Percentiles rank a stretch among this genome's conserved stretches.
phyloP scores from a whole-genome alignment of 805 yeast genomes.

The Wickerhamiella australiensis region DNA sequence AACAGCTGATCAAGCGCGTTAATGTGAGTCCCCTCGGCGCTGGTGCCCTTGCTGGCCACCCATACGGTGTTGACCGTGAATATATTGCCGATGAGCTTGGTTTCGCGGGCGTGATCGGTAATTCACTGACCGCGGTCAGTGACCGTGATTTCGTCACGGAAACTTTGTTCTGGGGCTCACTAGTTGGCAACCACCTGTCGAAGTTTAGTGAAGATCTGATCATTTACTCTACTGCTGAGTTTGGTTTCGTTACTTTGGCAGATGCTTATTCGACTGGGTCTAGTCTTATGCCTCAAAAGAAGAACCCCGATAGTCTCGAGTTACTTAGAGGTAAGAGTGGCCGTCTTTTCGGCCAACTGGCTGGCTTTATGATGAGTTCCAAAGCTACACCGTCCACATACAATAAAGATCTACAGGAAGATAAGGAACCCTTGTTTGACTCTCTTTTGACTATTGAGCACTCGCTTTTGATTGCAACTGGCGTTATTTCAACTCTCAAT shows the following conservation, averaged over 20 bases:
- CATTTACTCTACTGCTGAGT: slow-evolving; percentile 93
- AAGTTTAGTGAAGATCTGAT: slow-evolving; percentile 90
- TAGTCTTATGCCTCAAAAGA: slow-evolving; percentile 97
- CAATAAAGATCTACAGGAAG: slow-evolving; percentile 98
- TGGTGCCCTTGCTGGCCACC: slow-evolving; percentile 98
- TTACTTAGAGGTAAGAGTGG: slow-evolving; percentile 94
- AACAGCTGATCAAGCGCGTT: slow-evolving; percentile 67
- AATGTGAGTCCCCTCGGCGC: slow-evolving; percentile 89
- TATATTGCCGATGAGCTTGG: slow-evolving; percentile 69
- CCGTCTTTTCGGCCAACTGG: slow-evolving; percentile 85
- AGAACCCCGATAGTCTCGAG: slow-evolving; percentile 94
- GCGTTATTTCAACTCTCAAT: slow-evolving; percentile 78
- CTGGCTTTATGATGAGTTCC: slow-evolving; percentile 92
- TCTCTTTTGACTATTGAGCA: slow-evolving; percentile 82
- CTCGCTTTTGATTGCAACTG: slow-evolving; percentile 87
- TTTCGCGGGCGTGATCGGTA: slow-evolving; percentile 79
- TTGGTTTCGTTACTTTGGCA: slow-evolving; percentile 83
- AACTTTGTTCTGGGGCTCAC: slow-evolving; percentile 86
- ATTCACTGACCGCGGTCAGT: slow-evolving; percentile 90
- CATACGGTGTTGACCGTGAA: slow-evolving; percentile 96
- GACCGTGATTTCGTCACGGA: slow-evolving; percentile 97
- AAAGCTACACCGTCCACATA: slow-evolving; percentile 97
- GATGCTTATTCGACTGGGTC: slow-evolving; percentile 99
- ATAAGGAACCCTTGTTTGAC: slow-evolving; percentile 96
- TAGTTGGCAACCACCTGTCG: slow-evolving; percentile 92